These are phyloP conservation scores for Scheffersomyces amazonensis DNA, from an alignment of 805 yeast species.

Conservation along the genomic window DNA sequence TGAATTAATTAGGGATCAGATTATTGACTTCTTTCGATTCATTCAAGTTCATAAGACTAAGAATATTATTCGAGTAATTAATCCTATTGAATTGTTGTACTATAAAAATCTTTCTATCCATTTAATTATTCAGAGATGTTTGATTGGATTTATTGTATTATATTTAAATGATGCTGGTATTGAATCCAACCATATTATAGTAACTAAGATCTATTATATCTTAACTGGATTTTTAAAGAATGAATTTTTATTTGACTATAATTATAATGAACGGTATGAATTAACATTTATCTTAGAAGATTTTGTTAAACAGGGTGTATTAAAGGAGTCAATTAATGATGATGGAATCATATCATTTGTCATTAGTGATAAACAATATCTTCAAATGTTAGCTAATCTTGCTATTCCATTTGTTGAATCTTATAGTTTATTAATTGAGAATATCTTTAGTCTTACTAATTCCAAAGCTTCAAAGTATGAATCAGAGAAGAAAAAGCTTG, in stretches of 20 bases:
- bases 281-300: constrained; percentile 26
- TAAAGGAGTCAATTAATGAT: constrained; percentile 14
- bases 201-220: constrained; percentile 28
- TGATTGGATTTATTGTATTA: constrained; percentile 35
- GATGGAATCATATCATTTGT: constrained; percentile 14
- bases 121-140: constrained; percentile 49
- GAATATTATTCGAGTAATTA: constrained; percentile 33
- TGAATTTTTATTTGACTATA: constrained; percentile 42
- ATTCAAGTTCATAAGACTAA: constrained; percentile 18
- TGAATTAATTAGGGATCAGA: constrained; percentile 20
- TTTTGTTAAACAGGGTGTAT: constrained; percentile 11
- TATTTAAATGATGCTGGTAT: constrained; percentile 5
- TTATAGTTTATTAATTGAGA: constrained; percentile 14
- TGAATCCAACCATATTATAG: constrained; percentile 7
- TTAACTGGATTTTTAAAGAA: constrained; percentile 37
- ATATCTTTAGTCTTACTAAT: constrained; percentile 6
- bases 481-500: constrained; percentile 4
- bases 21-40: constrained; percentile 25
- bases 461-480: constrained; percentile 3
- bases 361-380: constrained; percentile 18
- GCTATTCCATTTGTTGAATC: constrained; percentile 34
- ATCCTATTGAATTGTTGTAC: constrained; percentile 53
- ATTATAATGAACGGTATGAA: constrained; percentile 27
- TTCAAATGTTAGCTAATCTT: constrained; percentile 23
- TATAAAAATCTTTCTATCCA: constrained; percentile 58